A percentile compares a stretch with the other conserved stretches of the same genome.
These are phyloP conservation scores for Fomitiporia mediterranea DNA, from an alignment of 1,284 basidiomycete species.

Conservation along the genomic window DNA sequence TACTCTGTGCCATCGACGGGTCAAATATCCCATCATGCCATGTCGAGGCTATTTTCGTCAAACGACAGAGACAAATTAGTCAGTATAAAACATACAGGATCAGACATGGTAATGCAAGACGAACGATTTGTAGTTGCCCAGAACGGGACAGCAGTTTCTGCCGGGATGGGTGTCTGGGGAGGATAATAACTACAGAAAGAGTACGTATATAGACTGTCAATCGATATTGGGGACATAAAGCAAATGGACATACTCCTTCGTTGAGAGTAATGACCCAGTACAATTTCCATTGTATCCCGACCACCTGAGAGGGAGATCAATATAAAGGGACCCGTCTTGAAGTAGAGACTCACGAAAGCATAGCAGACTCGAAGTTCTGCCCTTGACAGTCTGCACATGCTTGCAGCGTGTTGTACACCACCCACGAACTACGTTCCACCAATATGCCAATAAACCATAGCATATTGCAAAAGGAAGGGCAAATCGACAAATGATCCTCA, in stretches of 20 bases:
- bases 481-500: no score
- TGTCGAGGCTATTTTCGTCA: constrained; percentile 4
- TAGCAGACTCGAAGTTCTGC: background rate
- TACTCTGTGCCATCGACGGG: constrained; percentile 2
- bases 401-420: constrained; percentile 19
- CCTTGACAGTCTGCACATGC: constrained; percentile 19
- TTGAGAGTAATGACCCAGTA: constrained; percentile 7
- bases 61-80: no score
- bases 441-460: no score
- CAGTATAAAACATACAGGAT: background rate
- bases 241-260: background rate
- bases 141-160: constrained; percentile 18
- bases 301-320: constrained; percentile 16
- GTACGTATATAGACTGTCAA: background rate
- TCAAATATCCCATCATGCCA: constrained; percentile 16
- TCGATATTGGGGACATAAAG: background rate
- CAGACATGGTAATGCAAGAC: no score
- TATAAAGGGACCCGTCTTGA: no score
- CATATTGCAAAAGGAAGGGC: no score
- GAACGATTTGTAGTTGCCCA: constrained; percentile 18
- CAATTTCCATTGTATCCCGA: constrained; percentile 11
- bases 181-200: constrained; percentile 7
- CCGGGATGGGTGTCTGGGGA: constrained; percentile 6
- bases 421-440: constrained; percentile 13
- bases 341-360: constrained; percentile 9